Evolutionary conservation across 208 protist species (phyloP), one percentile per base, ranked within the genome.

Genomic region (Giardia duodenalis): DNA sequence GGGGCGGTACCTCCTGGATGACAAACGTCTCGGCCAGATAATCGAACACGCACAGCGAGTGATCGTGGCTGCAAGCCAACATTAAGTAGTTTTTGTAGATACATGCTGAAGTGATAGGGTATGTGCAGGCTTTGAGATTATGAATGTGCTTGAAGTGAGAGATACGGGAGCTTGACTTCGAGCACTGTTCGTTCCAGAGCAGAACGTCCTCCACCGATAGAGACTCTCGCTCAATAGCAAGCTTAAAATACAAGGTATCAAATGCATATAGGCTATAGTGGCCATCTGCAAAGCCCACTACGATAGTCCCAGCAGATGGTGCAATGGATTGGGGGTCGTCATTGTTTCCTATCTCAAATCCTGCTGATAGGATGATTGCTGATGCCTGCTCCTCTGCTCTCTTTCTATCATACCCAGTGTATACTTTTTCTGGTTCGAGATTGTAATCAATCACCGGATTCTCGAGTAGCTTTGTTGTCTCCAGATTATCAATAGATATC

Each of bases 171-270:
- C 30, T 30, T 76, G 57, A 30, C 30, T 76, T 76, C 19, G 57
- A 76, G n/a, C n/a, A n/a, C n/a, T n/a, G n/a, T 76, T 76, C 57
- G 57, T 76, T 76, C 19, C 30, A 76, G 57, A 76, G 57, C 57
- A 30, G 57, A 76, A 76, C 57, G 19, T 76, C 57, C 10, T 30
- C 57, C 10, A 30, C 19, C 10, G 30, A 30, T 76, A 76, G 57
- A 30, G 57, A 76, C 19, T 10, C 57, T 39, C 30, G 57, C 57
- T 76, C 57, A 76, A 76, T 30, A 76, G 57, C 57, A 76, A 39
- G 57, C 10, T 76, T 39, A 30, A 39, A 76, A 30, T 76, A 39
- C 57, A 76, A 39, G 57, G 19, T 76, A 76, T 76, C 57, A 30
- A 76, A 76, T 39, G 10, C 30, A 30, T 76, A 76, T 30, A 76